Conservation (phyloP, 108 stramenopile species). For the Cyclotella sp. region DNA sequence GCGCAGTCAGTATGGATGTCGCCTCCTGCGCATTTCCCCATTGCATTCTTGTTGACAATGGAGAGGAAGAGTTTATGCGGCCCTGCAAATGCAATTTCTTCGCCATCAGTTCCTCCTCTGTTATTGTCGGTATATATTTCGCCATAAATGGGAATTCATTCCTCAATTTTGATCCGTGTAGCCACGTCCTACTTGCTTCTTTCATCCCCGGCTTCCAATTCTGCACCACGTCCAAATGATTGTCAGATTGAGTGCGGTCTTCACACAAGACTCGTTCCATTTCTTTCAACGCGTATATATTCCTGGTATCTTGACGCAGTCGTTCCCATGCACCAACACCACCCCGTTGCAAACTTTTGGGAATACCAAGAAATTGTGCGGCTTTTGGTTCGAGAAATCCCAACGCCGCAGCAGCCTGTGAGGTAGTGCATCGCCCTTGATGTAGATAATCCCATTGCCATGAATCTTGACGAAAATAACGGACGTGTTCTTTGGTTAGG, state of each 20-base stretch:
- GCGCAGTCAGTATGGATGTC: conserved; percentile 77
- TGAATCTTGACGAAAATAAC: conserved; percentile 83
- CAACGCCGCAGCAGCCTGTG: conserved; percentile 80
- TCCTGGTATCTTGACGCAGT: conserved; percentile 43
- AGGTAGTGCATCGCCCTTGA: conserved; percentile 83
- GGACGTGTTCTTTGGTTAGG: conserved; percentile 69
- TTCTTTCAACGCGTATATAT: conserved; percentile 49
- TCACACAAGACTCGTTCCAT: conserved; percentile 64
- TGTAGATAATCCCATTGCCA: conserved; percentile 93
- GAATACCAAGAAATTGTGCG: conserved; percentile 67
- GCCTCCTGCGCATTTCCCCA: conserved; percentile 91
- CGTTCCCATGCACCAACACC: conserved; percentile 76
- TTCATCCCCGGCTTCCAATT: conserved; percentile 35
- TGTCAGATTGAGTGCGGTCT: neutral
- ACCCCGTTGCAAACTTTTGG: conserved; percentile 65
- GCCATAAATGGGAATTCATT: conserved; percentile 65
- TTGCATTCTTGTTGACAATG: conserved; percentile 67
- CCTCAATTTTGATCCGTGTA: conserved; percentile 11
- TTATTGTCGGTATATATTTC: conserved; percentile 62
- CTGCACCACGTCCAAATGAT: neutral
- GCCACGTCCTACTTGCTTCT: conserved; percentile 37
- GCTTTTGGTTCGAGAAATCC: conserved; percentile 72
- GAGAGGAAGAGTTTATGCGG: conserved; percentile 16
- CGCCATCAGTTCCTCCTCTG: conserved; percentile 39
- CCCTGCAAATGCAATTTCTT: conserved; percentile 26